phyloP scores from a whole-genome alignment of 2,329 filamentous ascomycete genomes.

The Penicillium sp. region DNA sequence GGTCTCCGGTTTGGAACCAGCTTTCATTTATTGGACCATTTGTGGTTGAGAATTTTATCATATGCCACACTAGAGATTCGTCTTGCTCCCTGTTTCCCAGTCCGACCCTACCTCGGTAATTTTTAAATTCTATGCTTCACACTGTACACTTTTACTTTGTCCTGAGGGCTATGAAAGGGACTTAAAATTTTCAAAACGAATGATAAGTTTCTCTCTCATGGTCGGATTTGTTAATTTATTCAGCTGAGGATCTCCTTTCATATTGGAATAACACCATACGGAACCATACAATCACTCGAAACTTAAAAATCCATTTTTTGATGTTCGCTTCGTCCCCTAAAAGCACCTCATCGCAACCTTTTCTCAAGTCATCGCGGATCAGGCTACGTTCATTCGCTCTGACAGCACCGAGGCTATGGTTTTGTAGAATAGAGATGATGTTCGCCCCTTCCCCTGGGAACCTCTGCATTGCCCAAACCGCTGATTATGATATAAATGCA shows the following conservation, averaged over 20 bases:
- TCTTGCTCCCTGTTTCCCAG: too few species aligned
- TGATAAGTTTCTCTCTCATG: neutral
- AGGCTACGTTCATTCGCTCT: slow-evolving; percentile 6
- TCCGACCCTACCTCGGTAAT: too few species aligned
- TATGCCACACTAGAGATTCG: too few species aligned
- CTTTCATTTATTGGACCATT: neutral
- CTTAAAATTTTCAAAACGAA: too few species aligned
- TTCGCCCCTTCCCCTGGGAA: slow-evolving; percentile 1
- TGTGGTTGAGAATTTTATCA: too few species aligned
- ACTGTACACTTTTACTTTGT: too few species aligned
- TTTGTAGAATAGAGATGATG: slow-evolving; percentile 2
- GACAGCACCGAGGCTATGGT: neutral
- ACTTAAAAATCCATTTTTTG: slow-evolving; percentile 13
- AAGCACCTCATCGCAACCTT: slow-evolving; percentile 27
- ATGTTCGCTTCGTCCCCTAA: neutral
- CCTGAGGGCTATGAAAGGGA: too few species aligned
- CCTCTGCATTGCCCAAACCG: neutral
- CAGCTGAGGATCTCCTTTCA: neutral
- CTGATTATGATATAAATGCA: slow-evolving; percentile 14
- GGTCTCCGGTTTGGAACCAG: too few species aligned
- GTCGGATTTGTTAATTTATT: neutral
- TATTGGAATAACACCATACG: slow-evolving; percentile 1
- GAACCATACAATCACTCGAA: slow-evolving; percentile 4
- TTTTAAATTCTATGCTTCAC: too few species aligned
- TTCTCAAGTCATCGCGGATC: slow-evolving; percentile 25